Evolutionary conservation across 768 basidiomycete species (phyloP).

Genomic region (Lactarius psammicola): DNA sequence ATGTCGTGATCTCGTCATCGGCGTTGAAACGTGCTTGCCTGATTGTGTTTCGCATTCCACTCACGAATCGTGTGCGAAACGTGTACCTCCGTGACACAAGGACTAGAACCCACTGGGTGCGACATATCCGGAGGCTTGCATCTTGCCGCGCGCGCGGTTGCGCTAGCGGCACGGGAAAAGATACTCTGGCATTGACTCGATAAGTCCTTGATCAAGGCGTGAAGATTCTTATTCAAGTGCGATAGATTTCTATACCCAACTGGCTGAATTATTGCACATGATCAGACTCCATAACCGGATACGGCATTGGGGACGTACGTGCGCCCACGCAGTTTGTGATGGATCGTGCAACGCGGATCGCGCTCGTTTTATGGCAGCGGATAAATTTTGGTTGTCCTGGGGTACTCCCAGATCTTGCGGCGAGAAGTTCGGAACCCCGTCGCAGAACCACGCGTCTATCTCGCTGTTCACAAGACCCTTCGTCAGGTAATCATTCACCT

Average conservation of each 20-base stretch:
- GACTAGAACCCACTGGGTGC: slow-evolving; percentile 17
- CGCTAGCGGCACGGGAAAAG: slow-evolving; percentile 61
- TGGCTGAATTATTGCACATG: slow-evolving; percentile 37
- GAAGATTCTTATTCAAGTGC: slow-evolving; percentile 66
- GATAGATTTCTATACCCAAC: slow-evolving; percentile 50
- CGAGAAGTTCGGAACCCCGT: slow-evolving; percentile 53
- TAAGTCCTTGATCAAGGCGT: slow-evolving; percentile 60
- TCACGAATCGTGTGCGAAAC: slow-evolving; percentile 28
- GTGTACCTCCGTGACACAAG: slow-evolving; percentile 14
- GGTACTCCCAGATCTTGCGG: slow-evolving; percentile 50
- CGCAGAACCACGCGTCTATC: slow-evolving; percentile 80
- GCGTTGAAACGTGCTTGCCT: slow-evolving; percentile 27
- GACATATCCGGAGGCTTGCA: slow-evolving; percentile 29
- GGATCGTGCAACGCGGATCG: slow-evolving; percentile 48
- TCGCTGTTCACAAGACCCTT: slow-evolving; percentile 64
- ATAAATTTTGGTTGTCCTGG: slow-evolving; percentile 38
- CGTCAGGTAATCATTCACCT: slow-evolving; percentile 78
- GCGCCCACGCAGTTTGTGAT: slow-evolving; percentile 49
- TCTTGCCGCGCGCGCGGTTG: slow-evolving; percentile 58
- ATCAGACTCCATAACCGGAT: slow-evolving; percentile 18
- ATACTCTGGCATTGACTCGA: slow-evolving; percentile 57
- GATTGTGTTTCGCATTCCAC: slow-evolving; percentile 22
- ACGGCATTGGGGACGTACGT: slow-evolving; percentile 42
- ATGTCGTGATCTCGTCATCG: slow-evolving; percentile 23
- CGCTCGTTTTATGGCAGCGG: slow-evolving; percentile 48